Evolutionary conservation across 2,329 filamentous ascomycete species (phyloP), one percentile per base, ranked within the genome.

Genomic region (Phaeosphaeria sp.): DNA sequence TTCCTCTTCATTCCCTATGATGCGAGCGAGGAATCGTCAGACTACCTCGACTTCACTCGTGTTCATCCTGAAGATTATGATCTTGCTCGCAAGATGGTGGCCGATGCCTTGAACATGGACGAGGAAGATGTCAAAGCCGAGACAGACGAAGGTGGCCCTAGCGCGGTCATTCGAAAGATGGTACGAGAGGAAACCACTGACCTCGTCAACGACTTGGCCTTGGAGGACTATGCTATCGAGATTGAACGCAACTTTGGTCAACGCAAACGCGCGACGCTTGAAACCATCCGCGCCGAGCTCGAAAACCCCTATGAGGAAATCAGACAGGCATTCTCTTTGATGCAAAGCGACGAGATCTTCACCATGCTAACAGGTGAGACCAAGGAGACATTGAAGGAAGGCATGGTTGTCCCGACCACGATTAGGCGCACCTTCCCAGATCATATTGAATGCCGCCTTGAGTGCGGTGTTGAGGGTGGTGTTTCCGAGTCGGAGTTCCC

Each of bases 41-140:
- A 99, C 74, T 96, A 96, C 57, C 84, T 99, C 23, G 95, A 99
- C 78, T 96, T 95, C 74, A 99, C 95, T 47, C 91, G 95, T 81
- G 93, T 99, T 18, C 95, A 99, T 72, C 95, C 95, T 1, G 95
- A 99, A 81, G 95, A 99, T 75, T 99, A 99, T 77, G 95, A 99
- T 67, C 89, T 99, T 60, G 95, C 93, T 49, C 91, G 94, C 67
- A 99, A 99, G 80, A 98, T 99, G 90, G 95, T 95, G 20, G 95
- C 95, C 3, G 95, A 99, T 82, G 95, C 95, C 17, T 83, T 99
- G 48, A 94, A 97, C 74, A 84, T 99, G 65, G 95, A 99, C 68
- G 95, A 99, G 79, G 95, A 99, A 80, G 95, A 99, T 71, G 92
- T 99, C 74, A 96, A 97, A 78, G 92, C 91, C 1, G 93, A 98